Conservation (phyloP, 352 stramenopile genomes). For the Globisporangium solare region DNA sequence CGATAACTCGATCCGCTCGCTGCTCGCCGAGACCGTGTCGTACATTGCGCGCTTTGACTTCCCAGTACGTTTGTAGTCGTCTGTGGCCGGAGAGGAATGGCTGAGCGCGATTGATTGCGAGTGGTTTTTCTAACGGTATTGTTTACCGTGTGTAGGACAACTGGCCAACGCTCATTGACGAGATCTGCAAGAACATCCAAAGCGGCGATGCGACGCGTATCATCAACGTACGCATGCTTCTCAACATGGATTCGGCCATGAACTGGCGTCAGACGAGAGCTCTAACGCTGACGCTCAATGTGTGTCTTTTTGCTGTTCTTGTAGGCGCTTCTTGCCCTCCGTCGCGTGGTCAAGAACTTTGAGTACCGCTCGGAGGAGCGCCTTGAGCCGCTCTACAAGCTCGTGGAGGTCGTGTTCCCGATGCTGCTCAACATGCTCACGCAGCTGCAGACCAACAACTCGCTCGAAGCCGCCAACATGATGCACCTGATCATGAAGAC, state of each 20-base stretch:
- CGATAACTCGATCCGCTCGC: conserved; percentile 86
- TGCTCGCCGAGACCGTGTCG: conserved; percentile 94
- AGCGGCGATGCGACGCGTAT: conserved; percentile 81
- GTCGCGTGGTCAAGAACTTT: conserved; percentile 97
- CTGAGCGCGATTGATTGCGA: no score
- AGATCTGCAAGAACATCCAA: conserved; percentile 89
- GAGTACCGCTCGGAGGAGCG: conserved; percentile 94
- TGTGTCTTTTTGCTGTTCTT: not conserved
- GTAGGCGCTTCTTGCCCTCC: conserved; percentile 92
- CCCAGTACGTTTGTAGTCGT: conserved; percentile 76
- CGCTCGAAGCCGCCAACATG: conserved; percentile 93
- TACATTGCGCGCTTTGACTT: conserved; percentile 95
- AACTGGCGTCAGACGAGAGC: not conserved
- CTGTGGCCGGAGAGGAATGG: no score
- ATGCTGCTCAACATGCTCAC: conserved; percentile 91
- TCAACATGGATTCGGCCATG: not conserved
- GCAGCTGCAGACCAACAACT: conserved; percentile 75
- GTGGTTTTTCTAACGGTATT: not conserved
- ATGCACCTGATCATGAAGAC: conserved; percentile 96
- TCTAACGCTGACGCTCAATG: not conserved
- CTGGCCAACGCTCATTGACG: conserved; percentile 90
- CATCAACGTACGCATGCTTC: conserved; percentile 52
- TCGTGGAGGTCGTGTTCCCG: conserved; percentile 92
- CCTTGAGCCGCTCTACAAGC: conserved; percentile 87
- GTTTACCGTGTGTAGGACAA: conserved; percentile 37